A percentile compares a stretch with the other conserved stretches of the same genome.
phyloP scores from a whole-genome alignment of 2,329 filamentous ascomycete species.

The Fusarium sublunatum region DNA sequence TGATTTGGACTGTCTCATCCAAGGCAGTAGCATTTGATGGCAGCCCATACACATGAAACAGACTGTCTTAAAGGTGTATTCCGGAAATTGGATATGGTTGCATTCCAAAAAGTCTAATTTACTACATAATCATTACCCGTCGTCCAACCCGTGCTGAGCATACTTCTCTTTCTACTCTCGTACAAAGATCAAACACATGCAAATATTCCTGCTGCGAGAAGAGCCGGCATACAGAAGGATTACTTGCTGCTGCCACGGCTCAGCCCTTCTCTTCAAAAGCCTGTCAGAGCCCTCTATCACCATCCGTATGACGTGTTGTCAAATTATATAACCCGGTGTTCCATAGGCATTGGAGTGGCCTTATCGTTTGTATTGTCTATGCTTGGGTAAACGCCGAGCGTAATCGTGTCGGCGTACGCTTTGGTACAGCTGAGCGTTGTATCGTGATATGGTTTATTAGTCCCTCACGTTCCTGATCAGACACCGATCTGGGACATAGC shows the following conservation, averaged over 20 bases:
- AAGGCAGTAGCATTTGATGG: background rate
- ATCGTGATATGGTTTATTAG: conserved; percentile 4
- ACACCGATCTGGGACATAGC: conserved; percentile 69
- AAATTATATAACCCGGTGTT: background rate
- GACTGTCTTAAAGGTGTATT: background rate
- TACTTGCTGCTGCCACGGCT: conserved; percentile 15
- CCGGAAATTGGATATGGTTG: background rate
- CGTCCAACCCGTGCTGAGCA: conserved; percentile 18
- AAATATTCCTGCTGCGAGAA: conserved; percentile 19
- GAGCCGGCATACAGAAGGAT: conserved; percentile 11
- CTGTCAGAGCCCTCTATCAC: conserved; percentile 4
- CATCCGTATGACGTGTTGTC: background rate
- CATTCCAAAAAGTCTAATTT: conserved; percentile 20
- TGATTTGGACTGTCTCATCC: conserved; percentile 8
- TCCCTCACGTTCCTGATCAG: conserved; percentile 45
- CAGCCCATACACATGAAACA: background rate
- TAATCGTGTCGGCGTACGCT: background rate
- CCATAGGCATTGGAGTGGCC: background rate
- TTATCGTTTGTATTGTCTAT: background rate
- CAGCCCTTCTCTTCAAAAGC: conserved; percentile 18
- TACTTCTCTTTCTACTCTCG: conserved; percentile 7
- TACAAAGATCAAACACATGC: conserved; percentile 22
- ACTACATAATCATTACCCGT: conserved; percentile 36
- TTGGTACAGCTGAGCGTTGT: background rate
- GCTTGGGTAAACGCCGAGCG: background rate